Evolutionary conservation across 371 early-diverging fungal genomes (phyloP).

Genomic region (Mortierella sp.): DNA sequence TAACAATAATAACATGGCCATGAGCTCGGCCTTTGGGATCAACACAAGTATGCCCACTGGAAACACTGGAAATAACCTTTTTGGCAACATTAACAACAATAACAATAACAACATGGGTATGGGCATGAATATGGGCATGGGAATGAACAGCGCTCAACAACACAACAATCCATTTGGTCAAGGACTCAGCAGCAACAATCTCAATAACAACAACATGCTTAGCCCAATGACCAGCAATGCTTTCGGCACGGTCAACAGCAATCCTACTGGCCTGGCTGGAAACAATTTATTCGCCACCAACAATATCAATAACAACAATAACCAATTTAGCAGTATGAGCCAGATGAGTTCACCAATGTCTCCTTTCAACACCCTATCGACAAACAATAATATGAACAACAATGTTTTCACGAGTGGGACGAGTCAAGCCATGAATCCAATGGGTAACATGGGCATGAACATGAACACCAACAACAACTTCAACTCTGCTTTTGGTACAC

Average conservation of each 20-base stretch:
- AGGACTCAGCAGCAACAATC: slow-evolving; percentile 9
- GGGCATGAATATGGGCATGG: slow-evolving; percentile 24
- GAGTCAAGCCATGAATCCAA: slow-evolving; percentile 13
- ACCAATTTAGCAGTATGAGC: slow-evolving; percentile 1
- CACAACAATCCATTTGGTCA: slow-evolving; percentile 6
- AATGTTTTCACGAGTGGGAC: slow-evolving; percentile 8
- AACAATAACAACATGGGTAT: slow-evolving; percentile 8
- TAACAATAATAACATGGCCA: slow-evolving; percentile 15
- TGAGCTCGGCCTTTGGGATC: slow-evolving; percentile 38
- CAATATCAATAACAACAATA: not conserved
- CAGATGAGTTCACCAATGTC: slow-evolving; percentile 4
- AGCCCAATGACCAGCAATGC: not conserved
- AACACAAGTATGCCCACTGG: slow-evolving; percentile 43
- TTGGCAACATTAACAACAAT: slow-evolving; percentile 25
- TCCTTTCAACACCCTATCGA: not conserved
- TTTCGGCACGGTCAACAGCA: slow-evolving; percentile 6
- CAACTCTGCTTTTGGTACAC: slow-evolving; percentile 38
- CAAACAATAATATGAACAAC: slow-evolving; percentile 3
- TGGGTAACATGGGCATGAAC: slow-evolving; percentile 17
- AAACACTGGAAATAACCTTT: slow-evolving; percentile 24
- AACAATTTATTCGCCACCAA: not conserved
- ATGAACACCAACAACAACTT: slow-evolving; percentile 15
- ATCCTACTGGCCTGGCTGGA: not conserved
- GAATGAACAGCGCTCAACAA: slow-evolving; percentile 18
- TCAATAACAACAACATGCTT: slow-evolving; percentile 6